Conservation (phyloP, 352 stramenopile genomes). For the Phytophthora multivora region DNA sequence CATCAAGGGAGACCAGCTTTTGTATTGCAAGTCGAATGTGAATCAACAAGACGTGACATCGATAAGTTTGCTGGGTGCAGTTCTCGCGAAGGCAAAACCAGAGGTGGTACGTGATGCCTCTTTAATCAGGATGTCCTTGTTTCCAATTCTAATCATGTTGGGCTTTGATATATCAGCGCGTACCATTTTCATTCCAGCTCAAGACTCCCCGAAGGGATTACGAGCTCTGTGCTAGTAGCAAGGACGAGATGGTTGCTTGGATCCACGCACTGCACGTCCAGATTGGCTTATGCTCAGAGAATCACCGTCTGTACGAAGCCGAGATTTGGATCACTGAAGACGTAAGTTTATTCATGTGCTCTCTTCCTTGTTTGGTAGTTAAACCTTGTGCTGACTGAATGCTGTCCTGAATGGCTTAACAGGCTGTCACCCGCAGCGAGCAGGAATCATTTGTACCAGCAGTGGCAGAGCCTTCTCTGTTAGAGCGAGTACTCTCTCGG, state of each 20-base stretch:
- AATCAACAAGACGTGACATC: constrained; percentile 84
- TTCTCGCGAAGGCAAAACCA: constrained; percentile 73
- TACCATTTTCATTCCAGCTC: constrained; percentile 80
- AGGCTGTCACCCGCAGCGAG: constrained; percentile 71
- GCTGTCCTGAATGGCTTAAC: background rate
- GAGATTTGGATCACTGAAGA: constrained; percentile 89
- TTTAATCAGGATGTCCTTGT: background rate
- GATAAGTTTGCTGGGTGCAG: constrained; percentile 78
- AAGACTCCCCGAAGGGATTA: constrained; percentile 76
- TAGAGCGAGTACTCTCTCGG: constrained; percentile 70
- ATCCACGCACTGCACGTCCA: constrained; percentile 83
- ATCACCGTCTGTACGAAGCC: constrained; percentile 78
- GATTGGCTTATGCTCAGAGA: constrained; percentile 80
- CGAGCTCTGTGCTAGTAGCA: constrained; percentile 77
- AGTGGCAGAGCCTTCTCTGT: constrained; percentile 57
- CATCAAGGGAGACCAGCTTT: constrained; percentile 82
- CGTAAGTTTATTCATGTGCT: constrained; percentile 37
- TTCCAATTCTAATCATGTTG: constrained; percentile 2
- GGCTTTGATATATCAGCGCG: constrained; percentile 38
- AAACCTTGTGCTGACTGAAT: background rate
- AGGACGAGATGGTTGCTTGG: constrained; percentile 84
- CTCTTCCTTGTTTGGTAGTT: background rate
- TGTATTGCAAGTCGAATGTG: constrained; percentile 86
- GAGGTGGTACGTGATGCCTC: constrained; percentile 59
- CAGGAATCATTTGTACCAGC: constrained; percentile 49